Percentiles rank a stretch among this genome's conserved stretches.
Evolutionary conservation across 169 alveolate genomes (phyloP).

Genomic region (Plasmodium gonderi): DNA sequence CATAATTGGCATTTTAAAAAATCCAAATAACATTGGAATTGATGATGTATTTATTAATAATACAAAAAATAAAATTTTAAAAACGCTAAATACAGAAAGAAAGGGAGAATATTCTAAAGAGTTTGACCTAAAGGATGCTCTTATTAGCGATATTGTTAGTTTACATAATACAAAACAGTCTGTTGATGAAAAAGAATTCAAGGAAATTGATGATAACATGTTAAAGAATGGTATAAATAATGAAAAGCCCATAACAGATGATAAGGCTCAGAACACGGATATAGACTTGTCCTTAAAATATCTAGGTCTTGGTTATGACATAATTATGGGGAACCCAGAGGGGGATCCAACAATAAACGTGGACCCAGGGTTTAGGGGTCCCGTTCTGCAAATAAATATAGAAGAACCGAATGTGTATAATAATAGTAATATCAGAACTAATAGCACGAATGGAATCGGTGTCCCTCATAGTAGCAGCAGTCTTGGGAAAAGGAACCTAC

Average conservation of each 20-base stretch:
- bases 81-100: neutral
- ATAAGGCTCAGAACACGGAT: neutral
- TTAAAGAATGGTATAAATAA: neutral
- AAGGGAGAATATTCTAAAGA: neutral
- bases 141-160: neutral
- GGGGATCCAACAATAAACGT: slow-evolving; percentile 88
- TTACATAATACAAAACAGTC: neutral
- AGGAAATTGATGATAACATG: neutral
- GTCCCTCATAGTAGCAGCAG: neutral
- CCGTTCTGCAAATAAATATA: slow-evolving; percentile 80
- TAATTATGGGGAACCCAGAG: slow-evolving; percentile 87
- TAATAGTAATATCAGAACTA: neutral
- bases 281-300: slow-evolving; percentile 76
- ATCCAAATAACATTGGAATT: slow-evolving; percentile 3
- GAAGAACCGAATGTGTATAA: slow-evolving; percentile 1
- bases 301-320: slow-evolving; percentile 88
- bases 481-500: neutral
- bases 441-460: neutral
- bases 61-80: neutral
- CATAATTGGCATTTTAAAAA: neutral
- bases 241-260: neutral
- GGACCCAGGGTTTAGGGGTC: slow-evolving; percentile 89
- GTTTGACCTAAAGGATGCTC: slow-evolving; percentile 24
- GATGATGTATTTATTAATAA: neutral
- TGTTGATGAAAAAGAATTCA: neutral